These are phyloP conservation scores for Cyberlindnera bimundalis DNA, from an alignment of 805 yeast genomes.

Conservation along the genomic window DNA sequence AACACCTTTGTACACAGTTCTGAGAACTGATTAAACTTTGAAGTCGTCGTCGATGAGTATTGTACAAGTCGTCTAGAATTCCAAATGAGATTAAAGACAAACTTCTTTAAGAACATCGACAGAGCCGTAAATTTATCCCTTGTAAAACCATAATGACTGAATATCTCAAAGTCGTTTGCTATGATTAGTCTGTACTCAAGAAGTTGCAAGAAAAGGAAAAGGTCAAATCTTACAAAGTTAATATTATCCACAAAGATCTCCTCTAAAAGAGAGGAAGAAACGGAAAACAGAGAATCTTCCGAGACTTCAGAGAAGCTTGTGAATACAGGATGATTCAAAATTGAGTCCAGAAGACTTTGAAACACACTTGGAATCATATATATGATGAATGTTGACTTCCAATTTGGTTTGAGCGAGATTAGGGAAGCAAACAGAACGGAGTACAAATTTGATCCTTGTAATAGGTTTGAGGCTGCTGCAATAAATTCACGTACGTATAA, in stretches of 20 bases:
- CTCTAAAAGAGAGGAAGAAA: slow-evolving; percentile 13
- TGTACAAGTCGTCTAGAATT: slow-evolving; percentile 19
- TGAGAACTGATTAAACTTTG: slow-evolving; percentile 23
- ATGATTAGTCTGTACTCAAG: slow-evolving; percentile 65
- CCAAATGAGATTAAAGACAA: slow-evolving; percentile 50
- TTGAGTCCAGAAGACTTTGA: slow-evolving; percentile 30
- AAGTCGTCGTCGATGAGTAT: not conserved
- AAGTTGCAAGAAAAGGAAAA: slow-evolving; percentile 55
- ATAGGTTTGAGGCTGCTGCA: slow-evolving; percentile 20
- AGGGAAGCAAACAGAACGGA: slow-evolving; percentile 31
- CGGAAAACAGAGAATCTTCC: slow-evolving; percentile 10
- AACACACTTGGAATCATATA: slow-evolving; percentile 40
- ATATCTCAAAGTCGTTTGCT: slow-evolving; percentile 61
- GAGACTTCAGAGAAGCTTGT: slow-evolving; percentile 1
- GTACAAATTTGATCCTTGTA: slow-evolving; percentile 21
- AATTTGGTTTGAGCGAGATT: slow-evolving; percentile 35
- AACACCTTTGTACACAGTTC: slow-evolving; percentile 47
- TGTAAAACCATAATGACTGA: slow-evolving; percentile 38
- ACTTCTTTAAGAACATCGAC: slow-evolving; percentile 44
- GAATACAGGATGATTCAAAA: slow-evolving; percentile 20
- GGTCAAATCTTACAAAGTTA: slow-evolving; percentile 27
- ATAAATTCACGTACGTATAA: slow-evolving; percentile 27
- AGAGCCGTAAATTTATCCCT: slow-evolving; percentile 37
- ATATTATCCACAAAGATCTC: slow-evolving; percentile 6
- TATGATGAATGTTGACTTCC: slow-evolving; percentile 39